Conservation (phyloP, 805 yeast genomes). For the Lachancea nothofagi region DNA sequence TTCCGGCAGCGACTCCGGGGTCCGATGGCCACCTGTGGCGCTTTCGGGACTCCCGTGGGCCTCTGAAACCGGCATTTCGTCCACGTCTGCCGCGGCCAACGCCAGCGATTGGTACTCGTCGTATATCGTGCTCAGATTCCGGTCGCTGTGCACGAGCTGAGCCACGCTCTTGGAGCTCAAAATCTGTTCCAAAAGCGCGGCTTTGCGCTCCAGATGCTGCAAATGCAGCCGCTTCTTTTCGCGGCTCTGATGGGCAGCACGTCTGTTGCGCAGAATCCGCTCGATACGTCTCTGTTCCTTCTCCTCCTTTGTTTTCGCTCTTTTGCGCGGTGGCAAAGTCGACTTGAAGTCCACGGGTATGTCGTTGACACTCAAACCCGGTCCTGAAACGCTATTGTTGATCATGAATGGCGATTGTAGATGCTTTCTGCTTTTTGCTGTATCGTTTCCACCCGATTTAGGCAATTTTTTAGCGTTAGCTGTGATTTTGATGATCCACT, state of each 20-base stretch:
- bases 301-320: constrained; percentile 95
- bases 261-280: constrained; percentile 85
- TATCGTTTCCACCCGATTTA: constrained; percentile 7
- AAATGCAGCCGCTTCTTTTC: constrained; percentile 93
- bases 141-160: constrained; percentile 13
- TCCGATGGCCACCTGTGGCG: neutral
- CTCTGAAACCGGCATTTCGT: neutral
- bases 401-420: neutral
- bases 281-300: constrained; percentile 95
- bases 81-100: neutral
- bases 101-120: constrained; percentile 9
- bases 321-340: constrained; percentile 85
- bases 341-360: constrained; percentile 39
- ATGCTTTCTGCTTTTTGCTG: neutral
- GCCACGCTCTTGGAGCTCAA: constrained; percentile 21
- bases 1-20: constrained; percentile 2
- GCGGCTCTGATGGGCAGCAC: constrained; percentile 96
- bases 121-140: constrained; percentile 8
- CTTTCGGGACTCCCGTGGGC: neutral
- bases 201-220: constrained; percentile 64
- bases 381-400: neutral
- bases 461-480: too few species aligned
- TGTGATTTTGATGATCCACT: too few species aligned
- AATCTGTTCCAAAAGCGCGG: constrained; percentile 29
- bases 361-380: constrained; percentile 15